These are phyloP conservation scores for Juncus effusus DNA, from an alignment of 176 grass and related monocot species.

Conservation along the genomic window DNA sequence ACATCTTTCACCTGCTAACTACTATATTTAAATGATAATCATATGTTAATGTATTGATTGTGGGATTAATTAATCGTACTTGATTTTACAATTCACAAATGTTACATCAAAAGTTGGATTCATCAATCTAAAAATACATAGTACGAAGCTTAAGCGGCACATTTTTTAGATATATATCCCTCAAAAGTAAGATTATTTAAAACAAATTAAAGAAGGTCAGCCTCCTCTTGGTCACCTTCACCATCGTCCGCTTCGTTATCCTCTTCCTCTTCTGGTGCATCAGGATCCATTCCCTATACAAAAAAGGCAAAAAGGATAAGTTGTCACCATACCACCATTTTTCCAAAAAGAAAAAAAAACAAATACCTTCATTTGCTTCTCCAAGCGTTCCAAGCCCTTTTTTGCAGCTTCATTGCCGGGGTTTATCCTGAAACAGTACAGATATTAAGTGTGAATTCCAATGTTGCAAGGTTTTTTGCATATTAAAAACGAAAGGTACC, in stretches of 20 bases:
- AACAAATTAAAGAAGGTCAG: constrained; percentile 52
- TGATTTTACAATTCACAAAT: too few relatives aligned
- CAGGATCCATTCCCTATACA: constrained; percentile 83
- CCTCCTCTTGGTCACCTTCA: constrained; percentile 77
- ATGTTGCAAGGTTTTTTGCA: neutral
- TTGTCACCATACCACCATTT: neutral
- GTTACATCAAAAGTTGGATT: too few relatives aligned
- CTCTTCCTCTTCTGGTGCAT: constrained; percentile 85
- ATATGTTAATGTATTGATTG: too few relatives aligned
- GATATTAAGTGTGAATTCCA: too few relatives aligned
- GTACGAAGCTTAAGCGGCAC: neutral
- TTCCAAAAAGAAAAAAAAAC: constrained; percentile 12
- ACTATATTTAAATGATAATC: too few relatives aligned
- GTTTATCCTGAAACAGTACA: constrained; percentile 59
- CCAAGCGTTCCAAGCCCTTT: constrained; percentile 85
- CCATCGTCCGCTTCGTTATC: constrained; percentile 77
- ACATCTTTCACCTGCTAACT: too few relatives aligned
- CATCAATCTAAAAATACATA: too few relatives aligned
- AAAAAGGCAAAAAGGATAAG: constrained; percentile 3
- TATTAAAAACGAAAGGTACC: constrained; percentile 31
- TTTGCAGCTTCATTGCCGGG: constrained; percentile 89
- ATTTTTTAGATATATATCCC: neutral
- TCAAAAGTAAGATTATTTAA: too few relatives aligned
- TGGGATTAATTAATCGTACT: too few relatives aligned
- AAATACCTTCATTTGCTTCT: constrained; percentile 99